phyloP scores from a whole-genome alignment of 805 yeast genomes.

The Maudiozyma saulgeensis region DNA sequence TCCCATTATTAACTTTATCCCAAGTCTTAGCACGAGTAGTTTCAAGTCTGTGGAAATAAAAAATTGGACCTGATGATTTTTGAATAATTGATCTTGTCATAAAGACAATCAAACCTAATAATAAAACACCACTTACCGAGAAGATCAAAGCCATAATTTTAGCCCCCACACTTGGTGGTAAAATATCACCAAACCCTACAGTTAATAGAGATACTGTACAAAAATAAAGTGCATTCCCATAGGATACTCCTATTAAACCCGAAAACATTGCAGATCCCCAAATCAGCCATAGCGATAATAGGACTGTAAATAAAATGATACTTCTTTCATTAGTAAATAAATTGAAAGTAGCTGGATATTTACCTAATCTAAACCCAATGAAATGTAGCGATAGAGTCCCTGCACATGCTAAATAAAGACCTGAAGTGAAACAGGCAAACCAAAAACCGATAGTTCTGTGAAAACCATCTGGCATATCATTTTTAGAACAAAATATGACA shows the following conservation, averaged over 20 bases:
- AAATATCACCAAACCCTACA: slow-evolving; percentile 71
- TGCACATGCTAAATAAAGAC: slow-evolving; percentile 51
- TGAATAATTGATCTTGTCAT: slow-evolving; percentile 58
- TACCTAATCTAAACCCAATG: slow-evolving; percentile 46
- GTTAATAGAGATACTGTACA: slow-evolving; percentile 68
- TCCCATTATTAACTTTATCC: slow-evolving; percentile 7
- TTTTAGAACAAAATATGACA: slow-evolving; percentile 16
- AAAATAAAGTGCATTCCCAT: slow-evolving; percentile 63
- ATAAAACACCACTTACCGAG: slow-evolving; percentile 59
- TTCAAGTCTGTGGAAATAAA: slow-evolving; percentile 60
- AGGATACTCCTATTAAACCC: slow-evolving; percentile 36
- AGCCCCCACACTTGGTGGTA: slow-evolving; percentile 44
- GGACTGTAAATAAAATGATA: slow-evolving; percentile 61
- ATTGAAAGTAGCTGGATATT: slow-evolving; percentile 65
- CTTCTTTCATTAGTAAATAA: slow-evolving; percentile 58
- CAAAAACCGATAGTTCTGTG: slow-evolving; percentile 58
- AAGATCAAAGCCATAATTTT: slow-evolving; percentile 52
- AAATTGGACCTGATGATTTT: slow-evolving; percentile 51
- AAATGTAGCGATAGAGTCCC: slow-evolving; percentile 46
- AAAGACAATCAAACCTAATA: slow-evolving; percentile 64
- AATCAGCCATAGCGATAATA: slow-evolving; percentile 58
- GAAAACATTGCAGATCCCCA: slow-evolving; percentile 59
- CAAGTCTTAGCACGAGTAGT: slow-evolving; percentile 31
- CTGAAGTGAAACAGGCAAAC: slow-evolving; percentile 62
- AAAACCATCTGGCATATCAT: slow-evolving; percentile 15